Evolutionary conservation across 108 stramenopile genomes (phyloP), one percentile per base, ranked within the genome.

Genomic region (Pseudonitzschia delicatissima): DNA sequence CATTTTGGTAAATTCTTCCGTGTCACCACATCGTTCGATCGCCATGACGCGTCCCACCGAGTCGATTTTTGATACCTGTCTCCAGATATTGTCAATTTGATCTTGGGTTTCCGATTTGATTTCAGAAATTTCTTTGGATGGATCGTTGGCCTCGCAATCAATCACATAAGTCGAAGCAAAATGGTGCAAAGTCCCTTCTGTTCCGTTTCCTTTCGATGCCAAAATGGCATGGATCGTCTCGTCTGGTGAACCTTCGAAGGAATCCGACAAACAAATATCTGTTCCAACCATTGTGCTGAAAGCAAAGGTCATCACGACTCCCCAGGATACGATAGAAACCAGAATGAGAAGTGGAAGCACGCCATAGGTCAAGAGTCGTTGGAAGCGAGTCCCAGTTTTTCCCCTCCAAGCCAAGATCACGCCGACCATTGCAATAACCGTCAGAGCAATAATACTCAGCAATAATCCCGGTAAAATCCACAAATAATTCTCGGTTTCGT

Each of bases 381-480:
- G 72, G 11, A 77, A 48, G 4, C 61, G 32, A n/a, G 27, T 15
- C 20, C 67, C 68, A 39, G 74, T 67, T 33, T 74, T 45, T 5
- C 50, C 62, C 32, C 60, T 79, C 83, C 75, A 77, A 4, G 76
- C 74, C 3, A 77, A 37, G 12, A 70, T 25, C 0, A 76, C 75
- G 21, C 63, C 75, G 55, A 73, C 29, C 37, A 74, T 57, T 0
- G 72, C 59, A n/a, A 71, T 34, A 20, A 60, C 47, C 49, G 53
- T 37, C 0, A 69, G 44, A 32, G 69, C 20, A 50, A 48, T 53
- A 32, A 77, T 51, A 2, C 36, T 33, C 21, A 79, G 49, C 1
- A 83, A 33, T 28, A 79, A 21, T 26, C 51, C 71, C 21, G 82
- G 82, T 20, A 77, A 21, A 12, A 77, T 29, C 82, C 78, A 79